Evolutionary conservation across 164 flowering plant species (phyloP).

Genomic region (Berberis vulgaris): DNA sequence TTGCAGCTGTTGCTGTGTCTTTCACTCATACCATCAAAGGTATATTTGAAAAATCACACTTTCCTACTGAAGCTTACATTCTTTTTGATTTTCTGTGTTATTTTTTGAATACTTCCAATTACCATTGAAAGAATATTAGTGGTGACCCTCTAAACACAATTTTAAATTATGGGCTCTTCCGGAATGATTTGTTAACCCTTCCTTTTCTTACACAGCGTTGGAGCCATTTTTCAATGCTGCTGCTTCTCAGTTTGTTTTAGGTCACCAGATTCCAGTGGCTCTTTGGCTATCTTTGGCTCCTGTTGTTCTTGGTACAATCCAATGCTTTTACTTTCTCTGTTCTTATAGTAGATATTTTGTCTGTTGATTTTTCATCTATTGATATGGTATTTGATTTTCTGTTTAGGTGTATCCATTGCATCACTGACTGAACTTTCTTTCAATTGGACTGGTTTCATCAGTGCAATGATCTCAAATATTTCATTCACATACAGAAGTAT

Average conservation of each 20-base stretch:
- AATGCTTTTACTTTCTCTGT: not conserved
- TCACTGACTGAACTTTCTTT: constrained; percentile 66
- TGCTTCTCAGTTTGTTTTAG: constrained; percentile 59
- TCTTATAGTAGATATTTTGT: not conserved
- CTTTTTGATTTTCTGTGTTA: not conserved
- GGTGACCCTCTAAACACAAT: not conserved
- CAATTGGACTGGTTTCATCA: constrained; percentile 54
- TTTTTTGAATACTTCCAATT: not conserved
- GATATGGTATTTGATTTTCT: constrained; percentile 5
- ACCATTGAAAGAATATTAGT: not conserved
- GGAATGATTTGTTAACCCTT: not conserved
- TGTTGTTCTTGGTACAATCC: constrained; percentile 43
- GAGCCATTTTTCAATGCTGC: constrained; percentile 66
- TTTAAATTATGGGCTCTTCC: constrained; percentile 1
- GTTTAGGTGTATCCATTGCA: constrained; percentile 58
- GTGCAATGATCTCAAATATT: constrained; percentile 61
- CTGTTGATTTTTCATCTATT: not conserved
- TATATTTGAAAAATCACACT: constrained; percentile 5
- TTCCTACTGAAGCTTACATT: constrained; percentile 2
- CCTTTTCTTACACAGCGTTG: constrained; percentile 30
- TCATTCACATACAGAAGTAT: constrained; percentile 57
- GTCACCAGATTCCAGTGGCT: constrained; percentile 50
- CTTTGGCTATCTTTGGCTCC: constrained; percentile 62
- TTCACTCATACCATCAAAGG: constrained; percentile 69
- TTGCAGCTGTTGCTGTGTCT: constrained; percentile 65